These are phyloP conservation scores for Russula compacta DNA, from an alignment of 768 basidiomycete species.

Conservation along the genomic window DNA sequence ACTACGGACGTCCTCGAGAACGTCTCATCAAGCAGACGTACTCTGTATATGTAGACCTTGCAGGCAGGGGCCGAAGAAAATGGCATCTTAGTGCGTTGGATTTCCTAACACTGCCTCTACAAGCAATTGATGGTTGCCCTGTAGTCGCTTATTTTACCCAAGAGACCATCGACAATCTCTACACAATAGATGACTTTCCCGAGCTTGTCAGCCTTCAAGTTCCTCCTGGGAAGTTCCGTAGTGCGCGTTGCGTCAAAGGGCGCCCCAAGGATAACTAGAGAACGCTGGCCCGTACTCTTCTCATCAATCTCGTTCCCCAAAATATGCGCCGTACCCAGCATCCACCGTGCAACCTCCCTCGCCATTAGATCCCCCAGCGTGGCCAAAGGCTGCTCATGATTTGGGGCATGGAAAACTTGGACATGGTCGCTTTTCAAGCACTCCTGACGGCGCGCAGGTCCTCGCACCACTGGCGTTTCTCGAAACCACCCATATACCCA, in stretches of 20 bases:
- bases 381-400: constrained; percentile 16
- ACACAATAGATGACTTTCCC: constrained; percentile 28
- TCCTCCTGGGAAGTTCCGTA: constrained; percentile 28
- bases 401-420: constrained; percentile 13
- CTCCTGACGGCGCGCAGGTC: constrained; percentile 17
- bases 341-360: constrained; percentile 9
- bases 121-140: not conserved
- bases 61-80: constrained; percentile 52
- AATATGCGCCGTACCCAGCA: constrained; percentile 12
- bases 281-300: constrained; percentile 8
- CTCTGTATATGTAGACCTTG: constrained; percentile 63
- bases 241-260: constrained; percentile 26
- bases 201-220: constrained; percentile 25
- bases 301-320: constrained; percentile 11
- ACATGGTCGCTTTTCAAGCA: constrained; percentile 15
- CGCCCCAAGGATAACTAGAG: constrained; percentile 16
- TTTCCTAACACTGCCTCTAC: not conserved
- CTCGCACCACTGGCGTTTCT: constrained; percentile 62
- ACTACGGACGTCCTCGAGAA: constrained; percentile 29
- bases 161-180: constrained; percentile 26
- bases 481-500: constrained; percentile 47
- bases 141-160: constrained; percentile 34
- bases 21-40: constrained; percentile 75
- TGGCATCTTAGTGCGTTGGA: constrained; percentile 66
- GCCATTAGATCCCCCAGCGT: constrained; percentile 16